A percentile compares a stretch with the other conserved stretches of the same genome.
Conservation (phyloP, 495 filamentous ascomycete genomes). For the Pyrenula massariospora region DNA sequence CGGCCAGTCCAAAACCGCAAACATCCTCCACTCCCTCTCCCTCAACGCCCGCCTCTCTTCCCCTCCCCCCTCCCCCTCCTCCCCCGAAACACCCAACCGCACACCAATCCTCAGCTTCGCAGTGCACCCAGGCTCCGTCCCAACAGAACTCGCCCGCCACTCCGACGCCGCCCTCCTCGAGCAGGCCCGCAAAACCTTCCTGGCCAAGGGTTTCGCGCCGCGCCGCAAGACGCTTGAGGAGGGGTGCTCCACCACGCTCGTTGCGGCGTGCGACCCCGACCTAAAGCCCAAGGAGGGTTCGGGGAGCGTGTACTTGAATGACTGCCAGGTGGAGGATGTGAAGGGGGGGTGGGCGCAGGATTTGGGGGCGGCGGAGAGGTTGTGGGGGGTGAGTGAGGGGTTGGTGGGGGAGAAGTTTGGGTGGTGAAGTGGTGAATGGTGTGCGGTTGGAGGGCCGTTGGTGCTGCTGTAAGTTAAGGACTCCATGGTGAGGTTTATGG, state of each 20-base stretch:
- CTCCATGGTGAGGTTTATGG: too few relatives aligned
- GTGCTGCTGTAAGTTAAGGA: too few relatives aligned
- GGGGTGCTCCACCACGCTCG: constrained; percentile 28
- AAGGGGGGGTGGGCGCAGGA: constrained; percentile 13
- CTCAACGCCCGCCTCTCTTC: constrained; percentile 30
- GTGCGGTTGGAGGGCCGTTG: too few relatives aligned
- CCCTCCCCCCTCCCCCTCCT: too few relatives aligned
- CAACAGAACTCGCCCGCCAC: constrained; percentile 16
- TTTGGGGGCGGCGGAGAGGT: constrained; percentile 29
- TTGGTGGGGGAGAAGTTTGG: constrained; percentile 34
- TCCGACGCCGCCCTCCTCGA: constrained; percentile 12
- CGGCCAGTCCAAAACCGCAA: constrained; percentile 45
- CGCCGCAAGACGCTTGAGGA: constrained; percentile 17
- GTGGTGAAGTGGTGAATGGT: too few relatives aligned
- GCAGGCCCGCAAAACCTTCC: constrained; percentile 12
- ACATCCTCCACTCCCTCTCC: constrained; percentile 42
- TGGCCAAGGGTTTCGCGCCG: constrained; percentile 1
- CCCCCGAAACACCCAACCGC: not conserved
- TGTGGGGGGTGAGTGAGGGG: constrained; percentile 37
- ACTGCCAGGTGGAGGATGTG: constrained; percentile 25
- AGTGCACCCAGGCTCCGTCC: constrained; percentile 34
- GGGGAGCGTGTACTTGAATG: constrained; percentile 24
- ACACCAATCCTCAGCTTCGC: constrained; percentile 26
- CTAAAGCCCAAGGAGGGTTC: constrained; percentile 11
- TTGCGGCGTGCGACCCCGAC: constrained; percentile 33